phyloP scores from a whole-genome alignment of 2,329 filamentous ascomycete species.

The Rhinocladiella similis region DNA sequence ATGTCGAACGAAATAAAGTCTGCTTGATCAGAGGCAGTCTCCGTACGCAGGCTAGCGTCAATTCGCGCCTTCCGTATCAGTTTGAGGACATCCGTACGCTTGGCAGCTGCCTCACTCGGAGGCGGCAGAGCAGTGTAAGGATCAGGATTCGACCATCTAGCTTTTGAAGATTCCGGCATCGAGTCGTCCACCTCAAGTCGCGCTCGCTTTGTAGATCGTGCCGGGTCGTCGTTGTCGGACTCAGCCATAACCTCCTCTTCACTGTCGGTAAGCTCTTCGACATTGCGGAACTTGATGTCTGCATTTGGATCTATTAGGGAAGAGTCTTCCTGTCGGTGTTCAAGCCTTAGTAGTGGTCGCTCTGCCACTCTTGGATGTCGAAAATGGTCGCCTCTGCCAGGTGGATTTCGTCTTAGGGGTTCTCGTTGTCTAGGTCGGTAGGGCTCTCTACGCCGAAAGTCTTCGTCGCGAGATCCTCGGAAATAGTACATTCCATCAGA shows the following conservation, averaged over 20 bases:
- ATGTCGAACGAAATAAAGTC: conserved; percentile 89
- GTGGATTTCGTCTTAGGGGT: not conserved
- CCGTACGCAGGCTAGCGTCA: conserved; percentile 58
- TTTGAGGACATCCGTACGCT: conserved; percentile 85
- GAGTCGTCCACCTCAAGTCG: conserved; percentile 32
- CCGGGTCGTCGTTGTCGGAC: conserved; percentile 38
- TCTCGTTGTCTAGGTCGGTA: conserved; percentile 9
- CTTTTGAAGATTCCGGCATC: conserved; percentile 39
- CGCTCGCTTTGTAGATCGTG: conserved; percentile 37
- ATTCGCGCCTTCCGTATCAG: conserved; percentile 87
- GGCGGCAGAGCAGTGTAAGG: conserved; percentile 87
- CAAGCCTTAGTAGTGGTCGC: conserved; percentile 20
- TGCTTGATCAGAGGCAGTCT: conserved; percentile 34
- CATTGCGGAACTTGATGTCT: conserved; percentile 26
- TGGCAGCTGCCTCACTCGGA: conserved; percentile 68
- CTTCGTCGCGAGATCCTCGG: conserved; percentile 16
- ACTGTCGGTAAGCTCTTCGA: conserved; percentile 45
- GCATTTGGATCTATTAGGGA: conserved; percentile 9
- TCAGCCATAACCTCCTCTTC: conserved; percentile 48
- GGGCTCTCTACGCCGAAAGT: not conserved
- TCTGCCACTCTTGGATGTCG: conserved; percentile 13
- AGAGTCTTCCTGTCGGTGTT: conserved; percentile 14
- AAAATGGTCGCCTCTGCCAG: conserved; percentile 3
- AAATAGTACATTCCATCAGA: conserved; percentile 20
- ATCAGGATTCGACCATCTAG: conserved; percentile 95